These are phyloP conservation scores for Aschersonia sp. DNA, from an alignment of 2,329 filamentous ascomycete species.

Conservation along the genomic window DNA sequence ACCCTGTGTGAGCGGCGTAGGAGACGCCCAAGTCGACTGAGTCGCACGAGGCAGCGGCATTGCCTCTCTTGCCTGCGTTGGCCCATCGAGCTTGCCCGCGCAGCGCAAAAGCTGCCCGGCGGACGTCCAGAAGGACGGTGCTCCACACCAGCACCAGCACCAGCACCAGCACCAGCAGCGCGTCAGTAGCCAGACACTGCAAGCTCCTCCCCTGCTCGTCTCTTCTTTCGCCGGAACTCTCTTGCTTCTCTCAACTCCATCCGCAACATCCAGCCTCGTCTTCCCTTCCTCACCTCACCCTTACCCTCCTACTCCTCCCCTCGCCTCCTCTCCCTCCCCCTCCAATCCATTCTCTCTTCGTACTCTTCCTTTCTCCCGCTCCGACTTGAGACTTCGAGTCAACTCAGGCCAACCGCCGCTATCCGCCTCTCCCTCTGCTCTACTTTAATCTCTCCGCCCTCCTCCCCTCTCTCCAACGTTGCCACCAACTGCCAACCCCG, in stretches of 20 bases:
- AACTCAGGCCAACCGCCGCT: neutral
- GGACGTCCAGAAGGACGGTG: too few species aligned
- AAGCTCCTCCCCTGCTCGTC: neutral
- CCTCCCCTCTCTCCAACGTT: neutral
- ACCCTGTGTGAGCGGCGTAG: too few species aligned
- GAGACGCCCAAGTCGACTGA: too few species aligned
- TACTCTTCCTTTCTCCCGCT: neutral
- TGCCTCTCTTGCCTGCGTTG: too few species aligned
- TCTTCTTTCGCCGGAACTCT: neutral
- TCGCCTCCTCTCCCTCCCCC: conserved; percentile 1
- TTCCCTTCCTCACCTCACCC: conserved; percentile 1
- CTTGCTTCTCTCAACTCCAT: conserved; percentile 1
- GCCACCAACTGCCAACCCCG: conserved; percentile 1
- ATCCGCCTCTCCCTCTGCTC: neutral
- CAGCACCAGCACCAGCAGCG: too few species aligned
- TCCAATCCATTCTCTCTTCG: neutral
- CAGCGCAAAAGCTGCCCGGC: too few species aligned
- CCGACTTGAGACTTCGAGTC: neutral
- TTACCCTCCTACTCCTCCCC: conserved; percentile 1
- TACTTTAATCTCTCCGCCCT: conserved; percentile 1
- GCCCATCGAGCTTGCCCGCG: too few species aligned
- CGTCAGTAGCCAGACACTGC: too few species aligned
- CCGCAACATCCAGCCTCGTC: conserved; percentile 2
- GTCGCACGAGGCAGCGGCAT: too few species aligned
- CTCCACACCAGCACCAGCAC: too few species aligned